Conservation (phyloP, 2,329 filamentous ascomycete genomes). For the Alternaria hordeiaustralica region DNA sequence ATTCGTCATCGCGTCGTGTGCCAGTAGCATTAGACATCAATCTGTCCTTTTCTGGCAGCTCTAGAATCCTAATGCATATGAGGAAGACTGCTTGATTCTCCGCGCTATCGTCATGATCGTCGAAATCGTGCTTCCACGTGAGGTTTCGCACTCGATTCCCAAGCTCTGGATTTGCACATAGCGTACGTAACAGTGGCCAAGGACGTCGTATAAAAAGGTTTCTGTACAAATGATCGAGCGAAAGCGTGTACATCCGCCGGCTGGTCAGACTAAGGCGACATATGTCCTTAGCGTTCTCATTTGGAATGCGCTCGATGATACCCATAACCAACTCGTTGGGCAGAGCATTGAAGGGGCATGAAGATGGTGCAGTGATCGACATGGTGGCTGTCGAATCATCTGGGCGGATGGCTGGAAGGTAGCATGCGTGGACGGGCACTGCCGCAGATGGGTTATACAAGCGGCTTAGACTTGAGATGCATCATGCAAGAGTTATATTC, state of each 20-base stretch:
- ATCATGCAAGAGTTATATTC: not conserved
- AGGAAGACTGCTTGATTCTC: not conserved
- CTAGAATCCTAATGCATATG: not conserved
- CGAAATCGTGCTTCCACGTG: conserved; percentile 1
- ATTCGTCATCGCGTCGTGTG: not conserved
- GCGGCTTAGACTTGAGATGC: not conserved
- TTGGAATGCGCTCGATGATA: conserved; percentile 8
- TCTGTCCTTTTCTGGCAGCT: not conserved
- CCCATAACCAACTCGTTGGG: conserved; percentile 9
- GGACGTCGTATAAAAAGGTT: conserved; percentile 2
- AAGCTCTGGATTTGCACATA: not conserved
- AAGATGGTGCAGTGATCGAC: not conserved
- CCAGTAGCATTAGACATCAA: not conserved
- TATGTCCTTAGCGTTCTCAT: conserved; percentile 3
- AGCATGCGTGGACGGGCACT: not conserved
- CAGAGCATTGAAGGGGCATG: not conserved
- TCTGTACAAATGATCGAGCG: conserved; percentile 5
- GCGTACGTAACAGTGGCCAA: conserved; percentile 5
- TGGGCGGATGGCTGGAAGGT: not conserved
- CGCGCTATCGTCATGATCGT: not conserved
- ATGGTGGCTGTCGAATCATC: not conserved
- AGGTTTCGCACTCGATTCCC: not conserved
- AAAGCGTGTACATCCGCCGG: conserved; percentile 7
- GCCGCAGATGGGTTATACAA: not conserved
- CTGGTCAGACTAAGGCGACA: conserved; percentile 4